Evolutionary conservation across 805 yeast genomes (phyloP).

Genomic region (Starmera pachycereana): DNA sequence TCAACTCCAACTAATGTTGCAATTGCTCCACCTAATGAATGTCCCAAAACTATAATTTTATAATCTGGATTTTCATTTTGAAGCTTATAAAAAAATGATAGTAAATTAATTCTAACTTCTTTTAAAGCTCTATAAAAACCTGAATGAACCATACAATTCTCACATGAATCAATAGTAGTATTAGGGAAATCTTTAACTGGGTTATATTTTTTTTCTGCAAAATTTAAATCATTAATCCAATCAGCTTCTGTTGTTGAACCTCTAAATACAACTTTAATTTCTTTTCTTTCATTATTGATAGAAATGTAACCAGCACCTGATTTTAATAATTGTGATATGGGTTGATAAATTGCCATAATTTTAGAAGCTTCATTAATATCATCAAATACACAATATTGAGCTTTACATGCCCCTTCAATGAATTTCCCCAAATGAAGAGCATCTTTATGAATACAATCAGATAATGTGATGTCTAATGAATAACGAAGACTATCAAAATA

Average conservation of each 20-base stretch:
- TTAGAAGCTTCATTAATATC: conserved; percentile 3
- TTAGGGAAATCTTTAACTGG: too few relatives aligned
- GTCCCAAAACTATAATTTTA: conserved; percentile 50
- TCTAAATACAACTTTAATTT: conserved; percentile 48
- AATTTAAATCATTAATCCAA: conserved; percentile 29
- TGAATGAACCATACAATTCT: conserved; percentile 47
- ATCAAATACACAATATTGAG: conserved; percentile 7
- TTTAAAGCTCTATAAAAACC: conserved; percentile 48
- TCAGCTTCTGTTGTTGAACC: conserved; percentile 60
- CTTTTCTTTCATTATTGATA: conserved; percentile 4
- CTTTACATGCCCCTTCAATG: conserved; percentile 12
- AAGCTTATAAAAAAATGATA: conserved; percentile 23
- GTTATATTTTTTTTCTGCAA: too few relatives aligned
- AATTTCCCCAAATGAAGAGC: conserved; percentile 5
- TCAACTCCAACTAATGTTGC: conserved; percentile 59
- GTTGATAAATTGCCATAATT: conserved; percentile 1
- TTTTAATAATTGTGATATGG: too few relatives aligned
- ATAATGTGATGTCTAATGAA: conserved; percentile 1
- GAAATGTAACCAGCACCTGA: too few relatives aligned
- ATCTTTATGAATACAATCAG: conserved; percentile 13
- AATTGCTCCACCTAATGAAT: conserved; percentile 70
- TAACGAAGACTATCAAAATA: too few relatives aligned
- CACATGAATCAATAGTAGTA: conserved; percentile 23
- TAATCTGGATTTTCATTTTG: conserved; percentile 34
- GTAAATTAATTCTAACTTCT: conserved; percentile 25